Conservation (phyloP, 2,329 filamentous ascomycete genomes). For the Xylariaceae sp. region DNA sequence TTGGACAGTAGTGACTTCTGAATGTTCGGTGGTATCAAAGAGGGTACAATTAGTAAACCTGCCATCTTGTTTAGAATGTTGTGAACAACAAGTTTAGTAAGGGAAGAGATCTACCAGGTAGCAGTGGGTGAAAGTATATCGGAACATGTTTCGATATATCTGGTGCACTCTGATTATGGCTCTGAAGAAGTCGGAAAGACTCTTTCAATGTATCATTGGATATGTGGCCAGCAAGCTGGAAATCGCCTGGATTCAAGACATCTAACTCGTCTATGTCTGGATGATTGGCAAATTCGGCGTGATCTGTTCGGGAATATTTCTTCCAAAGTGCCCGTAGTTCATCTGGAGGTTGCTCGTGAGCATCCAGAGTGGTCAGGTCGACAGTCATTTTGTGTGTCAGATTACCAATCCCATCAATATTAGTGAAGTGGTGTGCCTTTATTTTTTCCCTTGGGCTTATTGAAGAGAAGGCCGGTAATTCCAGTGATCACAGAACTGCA, state of each 20-base stretch:
- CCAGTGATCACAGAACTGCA: too few species aligned
- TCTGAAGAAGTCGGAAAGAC: slow-evolving; percentile 53
- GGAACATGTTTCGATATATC: slow-evolving; percentile 48
- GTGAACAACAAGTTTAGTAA: too few species aligned
- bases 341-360: slow-evolving; percentile 78
- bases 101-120: slow-evolving; percentile 66
- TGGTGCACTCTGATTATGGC: slow-evolving; percentile 41
- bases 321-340: slow-evolving; percentile 77
- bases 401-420: too few species aligned
- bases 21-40: slow-evolving; percentile 71
- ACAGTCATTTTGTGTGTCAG: slow-evolving; percentile 46
- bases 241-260: slow-evolving; percentile 47
- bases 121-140: slow-evolving; percentile 68
- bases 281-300: slow-evolving; percentile 57
- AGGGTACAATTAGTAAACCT: slow-evolving; percentile 83
- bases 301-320: slow-evolving; percentile 67
- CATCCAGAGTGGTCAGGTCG: slow-evolving; percentile 65
- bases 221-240: slow-evolving; percentile 55
- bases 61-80: slow-evolving; percentile 6
- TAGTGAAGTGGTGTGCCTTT: too few species aligned
- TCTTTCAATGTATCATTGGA: slow-evolving; percentile 49
- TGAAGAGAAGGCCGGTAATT: too few species aligned
- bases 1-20: slow-evolving; percentile 75
- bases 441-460: too few species aligned
- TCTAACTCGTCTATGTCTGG: slow-evolving; percentile 63